Evolutionary conservation across 306 rosid species (phyloP), one percentile per base, ranked within the genome.

Genomic region (Casuarina cunninghamiana): DNA sequence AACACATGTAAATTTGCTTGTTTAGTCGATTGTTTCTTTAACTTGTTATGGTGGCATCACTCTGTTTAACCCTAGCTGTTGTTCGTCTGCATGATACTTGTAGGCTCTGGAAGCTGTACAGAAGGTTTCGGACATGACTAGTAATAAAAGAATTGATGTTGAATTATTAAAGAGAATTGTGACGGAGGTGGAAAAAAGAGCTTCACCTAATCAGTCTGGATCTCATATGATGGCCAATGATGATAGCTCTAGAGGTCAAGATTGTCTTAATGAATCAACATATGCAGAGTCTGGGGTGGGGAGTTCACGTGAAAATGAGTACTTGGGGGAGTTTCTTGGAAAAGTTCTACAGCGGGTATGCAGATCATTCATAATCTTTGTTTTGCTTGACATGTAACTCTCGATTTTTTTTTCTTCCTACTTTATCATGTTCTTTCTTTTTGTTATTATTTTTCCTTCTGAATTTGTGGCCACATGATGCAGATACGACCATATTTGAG

Each of bases 61-160:
- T 82, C 70, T 76, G 55, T 43, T 81, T 80, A 46, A 54, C 73
- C 73, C 49, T 69, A 50, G 50, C 13, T 76, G 80, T 71, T 86
- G 50, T 69, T 75, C 67, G 45, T 69, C 13, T 83, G 55, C 57
- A 79, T 76, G 60, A 42, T 50, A 46, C 48, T 87, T 79, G 79
- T 69, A 95, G 98, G 98, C 97, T 73, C 85, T 92, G 81, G 97
- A 95, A 81, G 97, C 91, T 46, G 80, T 71, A 53, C 86, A 87
- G 82, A 91, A 79, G 96, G 91, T 89, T 79, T 86, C 86, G 85
- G 92, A 89, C 78, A 61, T 88, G 37, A 80, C 86, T 60, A 88
- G 76, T 48, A 83, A 85, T 81, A 92, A 89, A 73, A 89, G 93
- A 86, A 86, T 91, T 58, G 93, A 89, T 75, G 55, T 70, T 42